phyloP scores from a whole-genome alignment of 148 eudicot species.

The Fagopyrum homotropicum region DNA sequence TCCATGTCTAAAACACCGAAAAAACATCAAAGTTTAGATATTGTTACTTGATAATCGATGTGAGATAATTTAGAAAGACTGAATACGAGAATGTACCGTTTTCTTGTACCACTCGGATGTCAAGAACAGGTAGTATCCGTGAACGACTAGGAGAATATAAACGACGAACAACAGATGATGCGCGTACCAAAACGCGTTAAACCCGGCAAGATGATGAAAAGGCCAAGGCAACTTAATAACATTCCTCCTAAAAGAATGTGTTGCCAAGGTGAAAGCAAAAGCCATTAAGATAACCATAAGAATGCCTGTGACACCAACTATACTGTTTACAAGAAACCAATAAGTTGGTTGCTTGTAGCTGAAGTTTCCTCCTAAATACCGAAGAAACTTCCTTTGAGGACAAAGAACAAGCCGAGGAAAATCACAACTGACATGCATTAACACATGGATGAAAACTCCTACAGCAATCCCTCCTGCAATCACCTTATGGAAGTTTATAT shows the following conservation, averaged over 20 bases:
- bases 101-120: slow-evolving; percentile 61
- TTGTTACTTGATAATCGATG: too few relatives aligned
- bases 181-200: slow-evolving; percentile 90
- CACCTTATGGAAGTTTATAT: slow-evolving; percentile 89
- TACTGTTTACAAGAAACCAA: slow-evolving; percentile 33
- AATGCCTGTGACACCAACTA: slow-evolving; percentile 61
- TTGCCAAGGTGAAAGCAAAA: slow-evolving; percentile 67
- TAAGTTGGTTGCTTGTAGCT: slow-evolving; percentile 54
- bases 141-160: slow-evolving; percentile 58
- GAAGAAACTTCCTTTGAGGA: slow-evolving; percentile 30
- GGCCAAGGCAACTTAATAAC: slow-evolving; percentile 72
- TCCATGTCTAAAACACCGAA: slow-evolving; percentile 71
- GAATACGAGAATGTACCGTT: slow-evolving; percentile 40
- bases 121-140: slow-evolving; percentile 68
- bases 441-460: slow-evolving; percentile 50
- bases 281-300: slow-evolving; percentile 63
- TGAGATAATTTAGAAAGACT: neutral
- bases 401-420: slow-evolving; percentile 43
- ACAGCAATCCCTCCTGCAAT: slow-evolving; percentile 53
- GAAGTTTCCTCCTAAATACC: slow-evolving; percentile 45
- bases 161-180: slow-evolving; percentile 73
- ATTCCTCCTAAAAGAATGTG: slow-evolving; percentile 80
- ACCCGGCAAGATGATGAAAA: slow-evolving; percentile 70
- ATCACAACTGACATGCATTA: slow-evolving; percentile 54
- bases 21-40: neutral